A percentile compares a stretch with the other conserved stretches of the same genome.
These are phyloP conservation scores for Neopestalotiopsis sp. DNA, from an alignment of 2,329 filamentous ascomycete species.

Conservation along the genomic window DNA sequence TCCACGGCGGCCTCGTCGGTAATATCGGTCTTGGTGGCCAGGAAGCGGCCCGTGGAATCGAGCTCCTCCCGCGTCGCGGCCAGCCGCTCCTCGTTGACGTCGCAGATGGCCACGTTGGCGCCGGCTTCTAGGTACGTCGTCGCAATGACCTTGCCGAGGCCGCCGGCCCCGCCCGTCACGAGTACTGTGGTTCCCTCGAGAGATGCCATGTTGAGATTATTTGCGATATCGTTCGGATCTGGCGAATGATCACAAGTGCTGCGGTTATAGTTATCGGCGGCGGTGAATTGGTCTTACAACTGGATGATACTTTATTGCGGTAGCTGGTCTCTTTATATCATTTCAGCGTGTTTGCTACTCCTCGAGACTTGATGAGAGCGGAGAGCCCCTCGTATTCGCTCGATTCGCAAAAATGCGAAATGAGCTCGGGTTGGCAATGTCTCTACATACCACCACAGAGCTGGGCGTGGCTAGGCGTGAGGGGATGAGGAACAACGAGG, in stretches of 20 bases:
- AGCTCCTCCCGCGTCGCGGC: slow-evolving; percentile 31
- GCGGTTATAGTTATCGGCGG: no score
- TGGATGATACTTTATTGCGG: no score
- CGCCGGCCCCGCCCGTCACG: slow-evolving; percentile 38
- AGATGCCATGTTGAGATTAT: neutral
- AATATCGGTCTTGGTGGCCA: slow-evolving; percentile 36
- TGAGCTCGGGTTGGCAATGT: neutral
- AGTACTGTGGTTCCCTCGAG: slow-evolving; percentile 29
- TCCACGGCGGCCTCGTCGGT: slow-evolving; percentile 37
- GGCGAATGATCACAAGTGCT: neutral
- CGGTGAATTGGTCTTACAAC: no score
- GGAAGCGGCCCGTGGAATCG: slow-evolving; percentile 30
- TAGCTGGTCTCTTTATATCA: no score
- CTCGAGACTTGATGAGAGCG: neutral
- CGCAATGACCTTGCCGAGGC: slow-evolving; percentile 39
- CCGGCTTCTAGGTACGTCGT: slow-evolving; percentile 35
- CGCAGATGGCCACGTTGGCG: slow-evolving; percentile 38
- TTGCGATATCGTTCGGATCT: no score
- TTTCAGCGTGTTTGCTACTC: no score
- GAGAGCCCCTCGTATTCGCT: neutral
- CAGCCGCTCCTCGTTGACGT: slow-evolving; percentile 35
- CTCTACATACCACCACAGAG: no score
- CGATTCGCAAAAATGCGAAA: neutral
- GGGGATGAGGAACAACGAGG: no score
- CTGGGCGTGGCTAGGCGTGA: neutral